Evolutionary conservation across 2,329 filamentous ascomycete species (phyloP).

Genomic region (Colletotrichum trifolii): DNA sequence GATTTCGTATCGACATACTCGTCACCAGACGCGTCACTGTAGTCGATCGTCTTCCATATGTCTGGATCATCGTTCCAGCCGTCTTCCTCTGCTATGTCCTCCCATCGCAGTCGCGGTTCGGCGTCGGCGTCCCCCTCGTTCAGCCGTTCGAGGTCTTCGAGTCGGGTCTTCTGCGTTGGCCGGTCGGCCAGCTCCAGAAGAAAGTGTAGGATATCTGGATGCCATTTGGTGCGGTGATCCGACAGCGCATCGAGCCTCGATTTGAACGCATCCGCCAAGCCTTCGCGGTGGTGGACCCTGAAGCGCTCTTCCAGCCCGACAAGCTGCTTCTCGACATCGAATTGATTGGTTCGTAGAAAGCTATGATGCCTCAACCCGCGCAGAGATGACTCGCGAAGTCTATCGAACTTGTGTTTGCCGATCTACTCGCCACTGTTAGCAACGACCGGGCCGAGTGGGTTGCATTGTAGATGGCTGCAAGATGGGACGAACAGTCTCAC

Average conservation of each 20-base stretch:
- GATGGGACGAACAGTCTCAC: constrained; percentile 39
- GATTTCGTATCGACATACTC: constrained; percentile 53
- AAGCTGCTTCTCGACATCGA: constrained; percentile 73
- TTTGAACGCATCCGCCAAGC: constrained; percentile 77
- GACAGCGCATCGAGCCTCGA: constrained; percentile 69
- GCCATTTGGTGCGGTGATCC: constrained; percentile 67
- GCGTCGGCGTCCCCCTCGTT: constrained; percentile 56
- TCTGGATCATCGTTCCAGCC: constrained; percentile 74
- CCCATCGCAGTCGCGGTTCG: constrained; percentile 74
- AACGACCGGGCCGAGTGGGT: constrained; percentile 1
- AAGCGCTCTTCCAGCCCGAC: constrained; percentile 88
- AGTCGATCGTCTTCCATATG: constrained; percentile 79
- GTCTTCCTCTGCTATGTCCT: constrained; percentile 81
- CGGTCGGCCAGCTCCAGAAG: constrained; percentile 85
- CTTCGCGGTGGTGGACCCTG: constrained; percentile 80
- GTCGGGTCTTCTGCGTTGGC: constrained; percentile 75
- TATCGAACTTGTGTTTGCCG: constrained; percentile 51
- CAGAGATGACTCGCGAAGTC: constrained; percentile 60
- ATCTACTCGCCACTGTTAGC: constrained; percentile 37
- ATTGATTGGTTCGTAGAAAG: constrained; percentile 78
- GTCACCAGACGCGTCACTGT: constrained; percentile 74
- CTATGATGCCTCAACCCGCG: constrained; percentile 64
- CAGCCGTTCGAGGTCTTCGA: constrained; percentile 71
- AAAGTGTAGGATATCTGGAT: constrained; percentile 82
- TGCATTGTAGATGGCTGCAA: constrained; percentile 23